A percentile compares a stretch with the other conserved stretches of the same genome.
Evolutionary conservation across 768 basidiomycete genomes (phyloP).

Genomic region (Auricularia auricula-judae): DNA sequence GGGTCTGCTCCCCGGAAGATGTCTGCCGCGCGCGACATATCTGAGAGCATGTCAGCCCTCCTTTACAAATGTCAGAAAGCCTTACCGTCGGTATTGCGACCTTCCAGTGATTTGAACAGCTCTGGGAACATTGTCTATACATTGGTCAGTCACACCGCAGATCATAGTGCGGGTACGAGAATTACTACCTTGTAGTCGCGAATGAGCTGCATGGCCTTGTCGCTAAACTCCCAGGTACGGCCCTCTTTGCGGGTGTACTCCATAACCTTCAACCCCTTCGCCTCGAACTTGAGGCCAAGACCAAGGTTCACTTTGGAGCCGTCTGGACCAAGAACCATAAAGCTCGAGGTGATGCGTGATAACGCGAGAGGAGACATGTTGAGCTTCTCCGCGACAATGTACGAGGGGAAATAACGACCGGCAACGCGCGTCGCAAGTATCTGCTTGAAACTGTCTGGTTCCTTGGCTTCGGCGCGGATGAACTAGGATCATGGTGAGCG

Average conservation of each 20-base stretch:
- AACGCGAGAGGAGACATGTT: constrained; percentile 69
- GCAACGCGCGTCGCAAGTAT: constrained; percentile 43
- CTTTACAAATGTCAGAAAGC: constrained; percentile 5
- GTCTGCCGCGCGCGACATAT: constrained; percentile 56
- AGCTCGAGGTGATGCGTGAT: constrained; percentile 85
- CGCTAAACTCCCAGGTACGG: constrained; percentile 86
- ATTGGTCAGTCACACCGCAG: not conserved
- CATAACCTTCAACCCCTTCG: constrained; percentile 84
- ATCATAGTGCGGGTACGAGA: not conserved
- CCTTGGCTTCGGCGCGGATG: constrained; percentile 72
- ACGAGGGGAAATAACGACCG: constrained; percentile 65
- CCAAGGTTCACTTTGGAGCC: constrained; percentile 81
- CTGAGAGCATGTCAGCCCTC: constrained; percentile 27
- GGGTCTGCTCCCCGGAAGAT: constrained; percentile 39
- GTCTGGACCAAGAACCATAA: constrained; percentile 75
- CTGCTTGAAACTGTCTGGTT: constrained; percentile 67
- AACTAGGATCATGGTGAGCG: constrained; percentile 36
- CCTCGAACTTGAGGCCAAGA: constrained; percentile 92
- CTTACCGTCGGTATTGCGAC: constrained; percentile 55
- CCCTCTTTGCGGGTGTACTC: constrained; percentile 83
- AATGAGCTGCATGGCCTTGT: constrained; percentile 72
- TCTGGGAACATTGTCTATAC: constrained; percentile 69
- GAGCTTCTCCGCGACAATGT: constrained; percentile 62
- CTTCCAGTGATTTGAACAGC: constrained; percentile 62
- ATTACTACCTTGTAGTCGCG: constrained; percentile 63